Conservation (phyloP, 2,329 filamentous ascomycete species). For the Fusarium armeniacum region DNA sequence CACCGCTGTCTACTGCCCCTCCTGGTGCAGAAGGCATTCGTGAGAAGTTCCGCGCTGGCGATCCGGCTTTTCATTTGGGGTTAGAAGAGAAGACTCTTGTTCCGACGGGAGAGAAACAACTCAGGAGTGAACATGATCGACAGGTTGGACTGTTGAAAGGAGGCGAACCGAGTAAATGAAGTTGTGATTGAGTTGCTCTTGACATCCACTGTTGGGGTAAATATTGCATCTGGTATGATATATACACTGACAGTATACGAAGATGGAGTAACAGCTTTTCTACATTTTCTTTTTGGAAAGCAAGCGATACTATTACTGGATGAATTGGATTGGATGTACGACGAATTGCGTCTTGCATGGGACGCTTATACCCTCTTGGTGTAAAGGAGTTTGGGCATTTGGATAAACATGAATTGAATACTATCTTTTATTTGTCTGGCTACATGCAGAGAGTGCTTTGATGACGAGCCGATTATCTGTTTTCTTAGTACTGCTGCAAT, state of each 20-base stretch:
- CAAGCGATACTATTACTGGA: constrained; percentile 10
- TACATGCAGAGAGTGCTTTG: not conserved
- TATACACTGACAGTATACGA: constrained; percentile 3
- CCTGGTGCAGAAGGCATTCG: constrained; percentile 49
- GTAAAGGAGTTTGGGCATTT: constrained; percentile 28
- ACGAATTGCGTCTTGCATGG: constrained; percentile 16
- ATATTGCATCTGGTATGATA: not conserved
- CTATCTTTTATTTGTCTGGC: not conserved
- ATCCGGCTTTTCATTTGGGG: constrained; percentile 51
- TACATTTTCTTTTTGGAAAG: constrained; percentile 1
- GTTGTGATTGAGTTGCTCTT: not conserved
- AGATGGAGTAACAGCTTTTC: not conserved
- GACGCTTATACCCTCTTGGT: constrained; percentile 39
- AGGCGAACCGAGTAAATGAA: constrained; percentile 39
- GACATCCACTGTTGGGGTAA: not conserved
- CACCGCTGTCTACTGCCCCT: constrained; percentile 12
- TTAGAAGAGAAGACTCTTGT: constrained; percentile 59
- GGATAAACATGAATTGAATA: constrained; percentile 5
- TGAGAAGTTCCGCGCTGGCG: constrained; percentile 59
- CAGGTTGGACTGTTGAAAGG: constrained; percentile 48
- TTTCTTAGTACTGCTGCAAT: not conserved
- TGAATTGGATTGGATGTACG: constrained; percentile 2
- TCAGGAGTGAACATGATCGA: constrained; percentile 53
- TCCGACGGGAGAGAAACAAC: constrained; percentile 53
- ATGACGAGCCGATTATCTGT: not conserved